Base-by-base conservation (phyloP, 202 grass and related monocot genomes). In the Hordeum pubiflorum region DNA sequence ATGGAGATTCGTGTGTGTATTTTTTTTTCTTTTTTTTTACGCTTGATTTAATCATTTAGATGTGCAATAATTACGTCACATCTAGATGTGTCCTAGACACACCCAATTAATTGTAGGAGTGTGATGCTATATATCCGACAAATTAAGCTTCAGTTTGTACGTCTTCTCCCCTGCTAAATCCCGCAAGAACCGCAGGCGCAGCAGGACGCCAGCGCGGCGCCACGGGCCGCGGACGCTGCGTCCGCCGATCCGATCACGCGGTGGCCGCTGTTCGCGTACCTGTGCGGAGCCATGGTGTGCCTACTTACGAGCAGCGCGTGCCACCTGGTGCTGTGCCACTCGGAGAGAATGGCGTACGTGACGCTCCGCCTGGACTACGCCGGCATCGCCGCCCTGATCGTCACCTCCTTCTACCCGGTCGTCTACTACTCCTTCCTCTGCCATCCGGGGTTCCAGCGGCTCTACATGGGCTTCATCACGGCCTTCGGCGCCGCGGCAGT, bases 401-500 rank as follows among this genome's bases (percentile, higher is more conserved):
- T 89, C 79, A 86, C 95, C 26, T 98, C 95, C 12, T 98, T 98
- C 90, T 93, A 91, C 72, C 95, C 95, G 11, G 81, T 94, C 1
- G 82, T 91, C 82, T 93, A 93, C 92, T 98, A 98, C 74, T 86
- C 90, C 7, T 98, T 98, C 90, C 76, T 93, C 27, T 98, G 92
- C 58, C 7, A 79, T 2, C 72, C 74, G 2, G 74, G 82, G 17
- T 86, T 86, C 58, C 86, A 10, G 6, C 72, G 64, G 21, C 82
- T 91, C 17, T 98, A 98, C 84, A 92, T 89, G 63, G 63, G 63
- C 77, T 83, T 82, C 86, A 93, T 98, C 84, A 93, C 90, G 0
- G 63, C 72, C 10, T 80, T 91, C 17, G 86, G 95, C 12, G 33
- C 46, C 10, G 82, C 86, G n/a, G 79, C 90, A 0, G 77, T 82